Evolutionary conservation across 768 basidiomycete species (phyloP).

Genomic region (Imleria badia): DNA sequence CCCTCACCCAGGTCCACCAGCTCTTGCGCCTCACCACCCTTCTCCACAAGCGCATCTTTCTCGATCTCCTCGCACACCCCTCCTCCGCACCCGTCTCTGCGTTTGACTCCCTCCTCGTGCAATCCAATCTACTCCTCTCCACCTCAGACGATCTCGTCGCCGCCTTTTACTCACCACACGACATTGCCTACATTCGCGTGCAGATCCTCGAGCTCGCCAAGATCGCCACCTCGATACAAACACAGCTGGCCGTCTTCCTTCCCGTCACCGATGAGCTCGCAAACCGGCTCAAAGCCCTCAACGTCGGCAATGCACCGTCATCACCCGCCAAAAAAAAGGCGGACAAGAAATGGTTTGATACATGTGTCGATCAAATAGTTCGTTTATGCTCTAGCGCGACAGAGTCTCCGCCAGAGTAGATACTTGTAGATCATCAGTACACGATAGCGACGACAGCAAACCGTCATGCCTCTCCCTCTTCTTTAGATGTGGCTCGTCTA

Average conservation of each 20-base stretch:
- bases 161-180: conserved; percentile 66
- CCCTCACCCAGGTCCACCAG: conserved; percentile 48
- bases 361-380: conserved; percentile 62
- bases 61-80: conserved; percentile 45
- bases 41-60: conserved; percentile 60
- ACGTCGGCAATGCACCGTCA: conserved; percentile 6
- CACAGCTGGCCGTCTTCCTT: conserved; percentile 26
- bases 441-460: background rate
- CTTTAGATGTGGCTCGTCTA: conserved; percentile 24
- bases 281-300: conserved; percentile 24
- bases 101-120: conserved; percentile 53
- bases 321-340: conserved; percentile 32
- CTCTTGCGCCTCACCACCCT: conserved; percentile 58
- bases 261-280: conserved; percentile 23
- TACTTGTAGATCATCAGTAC: conserved; percentile 22
- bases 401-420: conserved; percentile 9
- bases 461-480: conserved; percentile 36
- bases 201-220: conserved; percentile 40
- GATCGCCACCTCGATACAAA: conserved; percentile 39
- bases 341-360: conserved; percentile 58
- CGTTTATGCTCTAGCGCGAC: conserved; percentile 37
- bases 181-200: conserved; percentile 38
- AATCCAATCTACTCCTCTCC: conserved; percentile 52
- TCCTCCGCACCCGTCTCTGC: conserved; percentile 23
- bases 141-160: conserved; percentile 67